Conservation (phyloP, 345 rosid species). For the Turnera subulata region DNA sequence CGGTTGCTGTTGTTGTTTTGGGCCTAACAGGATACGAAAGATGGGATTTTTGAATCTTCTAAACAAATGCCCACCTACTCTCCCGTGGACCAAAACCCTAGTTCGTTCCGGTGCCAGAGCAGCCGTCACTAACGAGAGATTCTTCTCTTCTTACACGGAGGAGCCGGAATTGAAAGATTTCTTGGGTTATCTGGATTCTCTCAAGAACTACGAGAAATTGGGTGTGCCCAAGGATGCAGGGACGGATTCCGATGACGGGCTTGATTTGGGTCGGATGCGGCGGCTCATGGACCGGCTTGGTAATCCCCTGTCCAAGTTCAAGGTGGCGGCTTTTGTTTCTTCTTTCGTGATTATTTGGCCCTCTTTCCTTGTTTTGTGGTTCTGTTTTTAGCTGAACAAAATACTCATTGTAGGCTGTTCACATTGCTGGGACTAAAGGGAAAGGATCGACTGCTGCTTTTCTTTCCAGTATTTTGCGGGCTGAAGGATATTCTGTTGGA, state of each 20-base stretch:
- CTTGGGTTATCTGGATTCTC: constrained; percentile 61
- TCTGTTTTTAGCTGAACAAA: neutral
- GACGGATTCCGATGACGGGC: constrained; percentile 76
- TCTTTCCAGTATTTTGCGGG: constrained; percentile 64
- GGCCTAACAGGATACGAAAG: neutral
- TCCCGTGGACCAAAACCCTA: neutral
- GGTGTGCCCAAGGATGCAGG: constrained; percentile 88
- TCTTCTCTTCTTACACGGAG: constrained; percentile 25
- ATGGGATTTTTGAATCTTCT: constrained; percentile 23
- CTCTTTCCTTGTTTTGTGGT: neutral
- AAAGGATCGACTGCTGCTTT: constrained; percentile 92
- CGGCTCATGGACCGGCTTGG: constrained; percentile 70
- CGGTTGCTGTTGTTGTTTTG: neutral
- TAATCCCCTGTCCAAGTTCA: constrained; percentile 68
- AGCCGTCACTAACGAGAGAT: neutral
- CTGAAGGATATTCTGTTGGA: constrained; percentile 74
- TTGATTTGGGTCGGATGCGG: constrained; percentile 77
- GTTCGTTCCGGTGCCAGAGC: neutral
- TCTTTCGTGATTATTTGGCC: neutral
- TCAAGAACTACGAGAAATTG: constrained; percentile 77
- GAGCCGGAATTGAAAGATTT: constrained; percentile 58
- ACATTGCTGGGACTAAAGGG: constrained; percentile 93
- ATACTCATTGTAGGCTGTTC: constrained; percentile 51
- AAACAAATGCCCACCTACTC: neutral
- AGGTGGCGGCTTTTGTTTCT: constrained; percentile 38